phyloP scores from a whole-genome alignment of 2,329 filamentous ascomycete species.

The Alternaria sp. region DNA sequence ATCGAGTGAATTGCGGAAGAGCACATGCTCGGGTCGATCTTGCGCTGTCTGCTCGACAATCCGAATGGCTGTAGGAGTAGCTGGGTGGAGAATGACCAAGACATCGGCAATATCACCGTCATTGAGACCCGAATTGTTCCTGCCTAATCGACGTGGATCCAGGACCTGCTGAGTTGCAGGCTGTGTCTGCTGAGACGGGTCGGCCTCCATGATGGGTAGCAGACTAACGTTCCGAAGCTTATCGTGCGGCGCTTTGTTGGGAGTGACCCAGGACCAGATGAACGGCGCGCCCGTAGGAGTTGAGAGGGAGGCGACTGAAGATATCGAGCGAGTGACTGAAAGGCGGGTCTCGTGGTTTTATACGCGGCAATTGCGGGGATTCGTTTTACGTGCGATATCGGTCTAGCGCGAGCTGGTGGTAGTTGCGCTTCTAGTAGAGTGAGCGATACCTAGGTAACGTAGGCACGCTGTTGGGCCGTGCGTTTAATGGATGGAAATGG shows the following conservation, averaged over 20 bases:
- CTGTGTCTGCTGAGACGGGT: constrained; percentile 56
- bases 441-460: constrained; percentile 8
- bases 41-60: constrained; percentile 68
- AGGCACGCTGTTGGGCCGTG: constrained; percentile 7
- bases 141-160: constrained; percentile 79
- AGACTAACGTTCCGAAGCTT: not conserved
- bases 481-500: not conserved
- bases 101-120: constrained; percentile 87
- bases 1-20: constrained; percentile 54
- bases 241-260: not conserved
- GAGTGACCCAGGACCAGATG: not conserved
- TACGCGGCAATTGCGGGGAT: constrained; percentile 1
- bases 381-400: not conserved
- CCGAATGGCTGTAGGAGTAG: constrained; percentile 72
- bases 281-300: not conserved
- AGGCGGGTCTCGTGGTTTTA: not conserved
- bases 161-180: constrained; percentile 78
- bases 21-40: constrained; percentile 64
- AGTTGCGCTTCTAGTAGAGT: constrained; percentile 6
- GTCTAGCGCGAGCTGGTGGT: constrained; percentile 5
- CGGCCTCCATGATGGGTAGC: constrained; percentile 20
- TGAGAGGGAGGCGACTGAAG: not conserved
- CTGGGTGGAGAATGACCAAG: constrained; percentile 84
- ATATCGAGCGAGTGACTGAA: not conserved
- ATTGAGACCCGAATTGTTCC: constrained; percentile 81